Evolutionary conservation across 148 eudicot species (phyloP), one percentile per base, ranked within the genome.

Genomic region (Rhododendron vialii): DNA sequence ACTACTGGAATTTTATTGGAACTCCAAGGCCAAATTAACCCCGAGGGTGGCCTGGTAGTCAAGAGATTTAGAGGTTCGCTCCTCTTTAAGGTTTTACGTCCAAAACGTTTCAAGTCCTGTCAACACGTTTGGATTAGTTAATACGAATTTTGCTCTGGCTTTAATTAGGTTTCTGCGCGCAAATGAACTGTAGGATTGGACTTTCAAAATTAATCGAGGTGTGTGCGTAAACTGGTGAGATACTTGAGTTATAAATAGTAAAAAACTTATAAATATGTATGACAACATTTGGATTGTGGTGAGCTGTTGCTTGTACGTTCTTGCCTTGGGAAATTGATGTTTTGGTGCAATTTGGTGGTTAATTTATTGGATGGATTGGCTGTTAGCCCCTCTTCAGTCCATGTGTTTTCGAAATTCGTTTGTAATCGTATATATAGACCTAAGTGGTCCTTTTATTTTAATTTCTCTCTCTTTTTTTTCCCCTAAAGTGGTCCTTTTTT

Each of bases 321-420:
- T 8, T 76, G 87, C 77, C 83, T 78, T 78, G 87, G 87, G 87
- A 85, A 85, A 28, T 59, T 78, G 77, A 85, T 85, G 43, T 41
- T 85, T 41, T 77, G 55, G 35, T 51, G 33, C 18, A 76, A 76
- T 78, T 85, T 78, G 76, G 3, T 26, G 26, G 10, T 78, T 85
- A 38, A 76, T 73, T 74, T 36, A 43, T 74, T 48, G 45, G 75
- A 47, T 47, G 30, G 20, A 67, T 61, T 18, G 41, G 74, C 85
- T 71, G 85, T 30, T 69, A 69, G 78, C 85, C 26, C 1, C 13
- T 28, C 24, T 13, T 18, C 33, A 30, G 67, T 35, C 43, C 53
- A 57, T 48, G 10, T 13, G 10, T 48, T 48, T 48, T 0, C 51
- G 12, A 48, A 48, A 48, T 43, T 47, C 0, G 9, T 47, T 47